Evolutionary conservation across 75 land plant genomes (phyloP).

Genomic region (Picea glauca): DNA sequence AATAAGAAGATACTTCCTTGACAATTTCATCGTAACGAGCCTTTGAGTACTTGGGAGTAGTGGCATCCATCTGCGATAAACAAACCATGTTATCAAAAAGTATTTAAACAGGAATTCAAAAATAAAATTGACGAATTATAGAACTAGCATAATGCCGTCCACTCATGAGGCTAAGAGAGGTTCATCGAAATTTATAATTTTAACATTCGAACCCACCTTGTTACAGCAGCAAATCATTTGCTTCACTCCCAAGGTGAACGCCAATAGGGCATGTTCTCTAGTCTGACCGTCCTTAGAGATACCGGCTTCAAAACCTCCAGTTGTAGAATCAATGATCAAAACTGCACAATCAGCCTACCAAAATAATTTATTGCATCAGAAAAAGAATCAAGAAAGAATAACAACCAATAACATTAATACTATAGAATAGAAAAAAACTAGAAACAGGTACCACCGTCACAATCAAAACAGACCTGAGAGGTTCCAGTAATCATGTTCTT

Average conservation of each 20-base stretch:
- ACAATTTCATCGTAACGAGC: constrained; percentile 44
- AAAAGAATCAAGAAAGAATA: too few species aligned
- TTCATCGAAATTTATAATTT: neutral
- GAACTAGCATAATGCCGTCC: neutral
- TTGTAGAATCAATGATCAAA: constrained; percentile 41
- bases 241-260: constrained; percentile 43
- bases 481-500: constrained; percentile 54
- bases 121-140: neutral
- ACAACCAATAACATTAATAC: neutral
- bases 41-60: constrained; percentile 63
- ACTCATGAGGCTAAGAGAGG: neutral
- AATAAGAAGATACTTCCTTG: constrained; percentile 43
- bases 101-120: neutral
- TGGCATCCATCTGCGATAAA: constrained; percentile 50
- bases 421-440: neutral
- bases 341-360: constrained; percentile 43
- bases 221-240: constrained; percentile 46
- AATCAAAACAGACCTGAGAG: constrained; percentile 17
- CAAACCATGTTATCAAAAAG: neutral
- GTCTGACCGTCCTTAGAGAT: constrained; percentile 49
- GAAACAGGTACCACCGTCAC: neutral
- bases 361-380: neutral
- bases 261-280: constrained; percentile 40
- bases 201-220: neutral
- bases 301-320: constrained; percentile 51